Base-by-base conservation (phyloP, 1,284 basidiomycete genomes). In the Filobasidium uniguttulatum region DNA sequence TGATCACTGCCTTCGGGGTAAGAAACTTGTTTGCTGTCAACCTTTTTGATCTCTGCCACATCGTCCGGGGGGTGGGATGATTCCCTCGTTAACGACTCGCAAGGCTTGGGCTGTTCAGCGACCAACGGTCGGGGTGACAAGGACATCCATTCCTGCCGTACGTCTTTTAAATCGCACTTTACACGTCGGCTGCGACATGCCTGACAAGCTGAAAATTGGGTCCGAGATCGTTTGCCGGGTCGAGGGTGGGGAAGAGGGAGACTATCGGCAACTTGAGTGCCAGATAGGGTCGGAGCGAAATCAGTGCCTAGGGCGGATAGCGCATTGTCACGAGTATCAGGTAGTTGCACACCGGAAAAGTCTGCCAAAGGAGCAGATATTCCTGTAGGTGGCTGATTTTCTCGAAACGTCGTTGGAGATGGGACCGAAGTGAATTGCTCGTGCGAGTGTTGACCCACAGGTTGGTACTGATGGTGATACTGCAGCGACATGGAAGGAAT, bases 191-290 rank as follows among this genome's bases (percentile, higher is more conserved):
- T 85, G 48, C 86, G 80, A 68, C 87, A 91, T 31, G 86, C 85
- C 46, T 85, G 86, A 63, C 87, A 90, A 3, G 86, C 87, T 30
- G 82, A 81, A 69, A 85, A 86, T 60, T 86, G 85, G 15, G 40
- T 43, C 59, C 83, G 82, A 44, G 29, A 23, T 43, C 26, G 23
- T 38, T 19, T 12, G n/a, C 33, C 33, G 19, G 33, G 19, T 34
- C 33, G 15, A 15, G 33, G 19, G n/a, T n/a, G n/a, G n/a, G n/a
- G n/a, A n/a, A n/a, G n/a, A n/a, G n/a, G n/a, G n/a, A n/a, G n/a
- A n/a, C n/a, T n/a, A n/a, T n/a, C n/a, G n/a, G n/a, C n/a, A n/a
- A n/a, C n/a, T n/a, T n/a, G n/a, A n/a, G n/a, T n/a, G 5, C 4
- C 33, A 15, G 33, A 34, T 34, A 3, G 15, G 15, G 9, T 10